These are phyloP conservation scores for Striga asiatica DNA, from an alignment of 257 asterid species.

Conservation along the genomic window DNA sequence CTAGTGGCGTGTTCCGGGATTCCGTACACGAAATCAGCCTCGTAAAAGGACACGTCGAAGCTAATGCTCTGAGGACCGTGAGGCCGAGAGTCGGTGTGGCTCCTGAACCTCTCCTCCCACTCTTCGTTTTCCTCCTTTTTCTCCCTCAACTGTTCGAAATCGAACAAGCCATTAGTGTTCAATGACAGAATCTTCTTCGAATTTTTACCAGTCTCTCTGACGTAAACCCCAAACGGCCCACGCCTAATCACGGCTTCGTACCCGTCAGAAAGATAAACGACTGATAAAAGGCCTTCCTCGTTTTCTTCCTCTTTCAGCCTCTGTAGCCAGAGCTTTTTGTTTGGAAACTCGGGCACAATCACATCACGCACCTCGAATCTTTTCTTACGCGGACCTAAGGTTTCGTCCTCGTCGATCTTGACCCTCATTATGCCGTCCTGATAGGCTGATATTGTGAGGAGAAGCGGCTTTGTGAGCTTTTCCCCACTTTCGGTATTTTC, in stretches of 20 bases:
- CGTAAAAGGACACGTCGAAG: conserved; percentile 88
- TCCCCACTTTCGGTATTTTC: conserved; percentile 20
- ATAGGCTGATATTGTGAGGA: conserved; percentile 58
- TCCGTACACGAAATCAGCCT: conserved; percentile 87
- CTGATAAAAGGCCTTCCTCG: conserved; percentile 43
- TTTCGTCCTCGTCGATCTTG: conserved; percentile 81
- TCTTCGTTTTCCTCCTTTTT: conserved; percentile 64
- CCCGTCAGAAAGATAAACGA: conserved; percentile 68
- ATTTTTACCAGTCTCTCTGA: conserved; percentile 57
- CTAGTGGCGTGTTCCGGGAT: conserved; percentile 96
- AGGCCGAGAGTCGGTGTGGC: conserved; percentile 77
- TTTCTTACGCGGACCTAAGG: conserved; percentile 59
- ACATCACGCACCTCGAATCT: conserved; percentile 96
- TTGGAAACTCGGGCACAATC: conserved; percentile 57
- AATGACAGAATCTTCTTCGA: conserved; percentile 69
- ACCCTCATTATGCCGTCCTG: conserved; percentile 86
- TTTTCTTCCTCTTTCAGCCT: conserved; percentile 49
- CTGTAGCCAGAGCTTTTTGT: conserved; percentile 64
- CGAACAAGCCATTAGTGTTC: conserved; percentile 84
- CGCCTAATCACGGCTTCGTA: conserved; percentile 83
- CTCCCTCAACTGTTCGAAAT: conserved; percentile 78
- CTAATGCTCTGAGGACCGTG: conserved; percentile 92
- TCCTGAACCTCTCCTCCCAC: conserved; percentile 87
- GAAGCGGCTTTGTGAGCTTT: conserved; percentile 28
- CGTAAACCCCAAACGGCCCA: conserved; percentile 85